Percentiles rank a stretch among this genome's conserved stretches.
Evolutionary conservation across 2,329 filamentous ascomycete species (phyloP).

Genomic region (Lasiodiplodia citricola): DNA sequence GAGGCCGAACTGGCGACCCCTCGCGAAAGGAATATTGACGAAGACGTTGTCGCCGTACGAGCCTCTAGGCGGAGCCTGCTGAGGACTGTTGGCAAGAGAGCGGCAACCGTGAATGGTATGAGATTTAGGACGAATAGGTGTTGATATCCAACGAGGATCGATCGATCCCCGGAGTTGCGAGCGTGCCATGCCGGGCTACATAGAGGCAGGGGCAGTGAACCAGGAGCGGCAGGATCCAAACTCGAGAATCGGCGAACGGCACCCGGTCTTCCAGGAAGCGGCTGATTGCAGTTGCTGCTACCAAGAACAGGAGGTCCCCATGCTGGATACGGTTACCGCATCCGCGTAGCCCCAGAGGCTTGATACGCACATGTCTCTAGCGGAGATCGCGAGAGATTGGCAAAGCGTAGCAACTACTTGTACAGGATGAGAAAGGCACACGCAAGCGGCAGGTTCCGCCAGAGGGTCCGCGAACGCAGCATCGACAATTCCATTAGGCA

Average conservation of each 20-base stretch:
- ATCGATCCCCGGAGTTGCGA: neutral
- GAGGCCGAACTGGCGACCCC: conserved; percentile 48
- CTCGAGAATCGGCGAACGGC: neutral
- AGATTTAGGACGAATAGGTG: neutral
- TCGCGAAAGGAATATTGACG: conserved; percentile 53
- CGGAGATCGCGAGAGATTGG: neutral
- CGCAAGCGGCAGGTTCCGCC: neutral
- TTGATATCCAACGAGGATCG: neutral
- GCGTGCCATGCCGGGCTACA: neutral
- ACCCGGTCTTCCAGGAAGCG: neutral
- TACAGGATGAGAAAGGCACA: neutral
- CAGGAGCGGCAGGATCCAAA: neutral
- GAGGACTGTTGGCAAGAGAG: conserved; percentile 4
- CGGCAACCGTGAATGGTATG: neutral
- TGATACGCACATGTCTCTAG: neutral
- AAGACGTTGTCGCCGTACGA: conserved; percentile 48
- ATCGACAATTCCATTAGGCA: neutral
- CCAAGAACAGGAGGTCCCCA: neutral
- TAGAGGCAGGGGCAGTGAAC: neutral
- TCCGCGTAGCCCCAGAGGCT: neutral
- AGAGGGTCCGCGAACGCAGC: neutral
- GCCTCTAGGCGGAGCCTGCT: neutral
- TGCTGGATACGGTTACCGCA: neutral
- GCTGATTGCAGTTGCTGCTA: neutral
- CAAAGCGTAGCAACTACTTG: neutral